Conservation (phyloP, 805 yeast species). For the Saccharomyces paradoxus region DNA sequence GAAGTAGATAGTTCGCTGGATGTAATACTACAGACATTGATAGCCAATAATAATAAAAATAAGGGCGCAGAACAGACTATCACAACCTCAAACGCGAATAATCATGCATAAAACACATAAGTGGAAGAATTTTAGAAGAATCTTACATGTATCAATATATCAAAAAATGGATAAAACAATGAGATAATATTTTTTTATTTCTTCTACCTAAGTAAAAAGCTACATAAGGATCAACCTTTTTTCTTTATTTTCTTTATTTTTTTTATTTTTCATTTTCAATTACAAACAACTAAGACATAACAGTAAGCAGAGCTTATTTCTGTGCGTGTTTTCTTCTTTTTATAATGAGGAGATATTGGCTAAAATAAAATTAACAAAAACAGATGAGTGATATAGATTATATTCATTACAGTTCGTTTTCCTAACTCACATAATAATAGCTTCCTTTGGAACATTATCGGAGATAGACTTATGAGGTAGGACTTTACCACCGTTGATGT, state of each 20-base stretch:
- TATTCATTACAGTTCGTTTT: not conserved
- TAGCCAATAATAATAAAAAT: not conserved
- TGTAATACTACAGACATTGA: slow-evolving; percentile 38
- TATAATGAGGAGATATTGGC: not conserved
- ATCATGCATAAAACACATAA: not conserved
- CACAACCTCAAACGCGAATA: not conserved
- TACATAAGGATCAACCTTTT: slow-evolving; percentile 9
- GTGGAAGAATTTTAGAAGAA: not conserved
- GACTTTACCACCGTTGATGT: slow-evolving; percentile 98
- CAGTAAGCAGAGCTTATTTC: not conserved
- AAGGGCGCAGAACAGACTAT: not conserved
- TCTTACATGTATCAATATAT: not conserved
- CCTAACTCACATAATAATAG: slow-evolving; percentile 80
- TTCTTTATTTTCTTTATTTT: not conserved
- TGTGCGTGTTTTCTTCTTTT: not conserved
- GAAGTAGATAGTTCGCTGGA: slow-evolving; percentile 63
- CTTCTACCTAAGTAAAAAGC: slow-evolving; percentile 2
- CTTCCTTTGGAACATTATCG: slow-evolving; percentile 92
- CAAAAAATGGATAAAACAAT: not conserved
- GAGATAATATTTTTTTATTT: not conserved
- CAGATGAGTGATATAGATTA: slow-evolving; percentile 1
- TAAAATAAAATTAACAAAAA: not conserved
- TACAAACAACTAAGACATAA: not conserved
- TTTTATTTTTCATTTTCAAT: not conserved
- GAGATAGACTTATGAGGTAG: slow-evolving; percentile 97